Base-by-base conservation (phyloP, 2,329 filamentous ascomycete genomes). In the Epichloe coenophiala region DNA sequence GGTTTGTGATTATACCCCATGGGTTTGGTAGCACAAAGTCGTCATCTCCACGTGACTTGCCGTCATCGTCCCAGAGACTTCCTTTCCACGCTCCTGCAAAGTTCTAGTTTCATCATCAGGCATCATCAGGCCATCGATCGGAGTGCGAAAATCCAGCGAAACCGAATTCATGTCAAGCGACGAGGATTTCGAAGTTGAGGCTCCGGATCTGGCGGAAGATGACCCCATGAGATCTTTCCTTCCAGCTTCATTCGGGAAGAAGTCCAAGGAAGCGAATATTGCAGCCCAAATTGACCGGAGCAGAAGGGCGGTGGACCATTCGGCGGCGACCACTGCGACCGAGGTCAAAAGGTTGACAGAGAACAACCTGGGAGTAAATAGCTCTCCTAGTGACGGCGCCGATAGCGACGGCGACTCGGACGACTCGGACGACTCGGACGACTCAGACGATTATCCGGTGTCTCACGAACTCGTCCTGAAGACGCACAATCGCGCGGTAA, bases 391-490 rank as follows among this genome's bases (percentile, higher is more conserved):
- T 55, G 41, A 54, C 49, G 47, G 59, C 58, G 45, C 55, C 56
- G 35, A 67, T 71, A 41, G 17, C 45, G 51, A 33, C 37, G 45
- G 45, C 45, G 33, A 45, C 12, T 41, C 37, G 19, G 63, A 65
- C 47, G 74, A 78, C 45, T 72, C 74, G 1, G 80, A 88, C 21
- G 86, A 90, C 17, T 17, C 17, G 17, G 17, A 88, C 21, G 86
- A 90, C 23, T 23, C 23, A 6, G 23, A 23, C 23, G 87, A 95
- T 59, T 96, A 84, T 57, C 93, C 93, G 2, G 81, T 94, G 12
- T 94, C 93, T 5, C 93, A 98, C 64, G 90, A 96, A 68, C 78
- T 98, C 65, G 73, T 95, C 31, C 75, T 97, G 63, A 95, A 94
- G 68, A 95, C 91, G 13, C 93, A 98, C 65, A 86, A 93, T 37